phyloP scores from a whole-genome alignment of 2,329 filamentous ascomycete species.

The Fusarium miscanthi region DNA sequence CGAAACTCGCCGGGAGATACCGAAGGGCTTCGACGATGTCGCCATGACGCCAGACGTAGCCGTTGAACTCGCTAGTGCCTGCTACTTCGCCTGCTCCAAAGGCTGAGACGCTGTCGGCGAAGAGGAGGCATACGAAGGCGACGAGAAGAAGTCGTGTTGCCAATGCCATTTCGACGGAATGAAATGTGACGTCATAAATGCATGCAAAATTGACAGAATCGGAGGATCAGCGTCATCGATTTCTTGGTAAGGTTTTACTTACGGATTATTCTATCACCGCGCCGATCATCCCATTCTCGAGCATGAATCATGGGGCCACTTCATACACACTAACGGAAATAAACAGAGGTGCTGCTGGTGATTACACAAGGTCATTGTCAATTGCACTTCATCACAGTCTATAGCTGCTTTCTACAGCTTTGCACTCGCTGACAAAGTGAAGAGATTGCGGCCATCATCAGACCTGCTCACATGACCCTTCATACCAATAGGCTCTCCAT shows the following conservation, averaged over 20 bases:
- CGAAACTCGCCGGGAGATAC: slow-evolving; percentile 51
- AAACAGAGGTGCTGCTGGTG: not conserved
- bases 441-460: not conserved
- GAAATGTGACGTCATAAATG: slow-evolving; percentile 25
- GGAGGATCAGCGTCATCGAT: not conserved
- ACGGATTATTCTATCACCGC: not conserved
- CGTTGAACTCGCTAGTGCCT: slow-evolving; percentile 52
- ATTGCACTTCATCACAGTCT: not conserved
- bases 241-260: not conserved
- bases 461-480: not conserved
- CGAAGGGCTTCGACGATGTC: slow-evolving; percentile 54
- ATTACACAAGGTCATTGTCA: fast-evolving
- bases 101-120: slow-evolving; percentile 48
- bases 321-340: not conserved
- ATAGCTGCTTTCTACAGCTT: not conserved
- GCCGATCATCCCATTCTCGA: not conserved
- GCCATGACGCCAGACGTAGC: slow-evolving; percentile 55
- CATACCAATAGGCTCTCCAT: slow-evolving; percentile 36
- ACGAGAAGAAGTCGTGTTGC: slow-evolving; percentile 31
- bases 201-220: not conserved
- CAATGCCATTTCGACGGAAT: slow-evolving; percentile 28
- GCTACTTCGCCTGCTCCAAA: slow-evolving; percentile 55
- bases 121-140: slow-evolving; percentile 42
- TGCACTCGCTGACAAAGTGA: not conserved
- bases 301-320: not conserved